These are phyloP conservation scores for Cordyceps tenuipes DNA, from an alignment of 2,329 filamentous ascomycete genomes.

Conservation along the genomic window DNA sequence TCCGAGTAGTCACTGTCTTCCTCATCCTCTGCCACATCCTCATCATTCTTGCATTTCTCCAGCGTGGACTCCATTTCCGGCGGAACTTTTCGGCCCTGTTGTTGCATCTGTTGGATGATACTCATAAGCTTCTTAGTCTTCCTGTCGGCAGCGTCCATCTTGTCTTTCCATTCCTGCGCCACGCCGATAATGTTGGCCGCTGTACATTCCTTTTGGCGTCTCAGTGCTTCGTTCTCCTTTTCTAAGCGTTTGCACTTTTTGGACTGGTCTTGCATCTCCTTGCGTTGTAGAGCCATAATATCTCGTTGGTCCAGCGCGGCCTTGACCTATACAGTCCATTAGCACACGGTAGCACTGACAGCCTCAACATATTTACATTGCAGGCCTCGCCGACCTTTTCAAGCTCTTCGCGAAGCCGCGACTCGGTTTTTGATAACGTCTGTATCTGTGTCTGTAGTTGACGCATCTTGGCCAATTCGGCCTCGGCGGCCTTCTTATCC, in stretches of 20 bases:
- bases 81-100: conserved; percentile 72
- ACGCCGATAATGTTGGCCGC: conserved; percentile 94
- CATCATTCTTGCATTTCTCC: conserved; percentile 44
- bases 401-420: conserved; percentile 85
- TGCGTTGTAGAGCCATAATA: conserved; percentile 35
- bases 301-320: conserved; percentile 9
- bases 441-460: conserved; percentile 87
- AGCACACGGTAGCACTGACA: neutral
- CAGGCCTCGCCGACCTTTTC: conserved; percentile 99
- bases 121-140: conserved; percentile 89
- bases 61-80: conserved; percentile 54
- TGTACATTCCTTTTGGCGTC: conserved; percentile 86
- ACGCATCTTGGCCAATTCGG: conserved; percentile 69
- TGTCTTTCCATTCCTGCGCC: conserved; percentile 86
- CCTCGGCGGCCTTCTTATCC: conserved; percentile 80
- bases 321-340: conserved; percentile 17
- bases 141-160: conserved; percentile 44
- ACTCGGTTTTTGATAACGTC: conserved; percentile 92
- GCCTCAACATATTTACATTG: neutral
- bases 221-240: conserved; percentile 88
- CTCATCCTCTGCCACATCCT: conserved; percentile 31
- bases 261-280: conserved; percentile 99
- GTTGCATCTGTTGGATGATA: conserved; percentile 94
- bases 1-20: conserved; percentile 59
- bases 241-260: conserved; percentile 97